phyloP scores from a whole-genome alignment of 225 moss, liverwort and hornwort genomes.

The Marchantia polymorpha region DNA sequence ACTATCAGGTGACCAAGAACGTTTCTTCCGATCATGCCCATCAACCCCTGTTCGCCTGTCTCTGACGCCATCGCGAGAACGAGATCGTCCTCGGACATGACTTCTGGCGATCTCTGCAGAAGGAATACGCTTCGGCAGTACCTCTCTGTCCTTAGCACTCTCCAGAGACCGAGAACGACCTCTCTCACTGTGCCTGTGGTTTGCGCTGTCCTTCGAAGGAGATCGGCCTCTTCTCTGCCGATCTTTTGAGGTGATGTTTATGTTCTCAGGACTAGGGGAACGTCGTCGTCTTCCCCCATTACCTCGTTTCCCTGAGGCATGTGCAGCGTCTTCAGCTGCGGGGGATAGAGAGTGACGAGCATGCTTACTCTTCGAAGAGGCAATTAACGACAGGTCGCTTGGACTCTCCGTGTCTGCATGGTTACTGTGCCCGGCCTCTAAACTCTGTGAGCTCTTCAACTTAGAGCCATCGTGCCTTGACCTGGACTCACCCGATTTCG shows the following conservation, averaged over 20 bases:
- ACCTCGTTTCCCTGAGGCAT: conserved; percentile 14
- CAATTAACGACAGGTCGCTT: conserved; percentile 8
- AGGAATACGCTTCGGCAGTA: conserved; percentile 22
- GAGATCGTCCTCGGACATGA: conserved; percentile 22
- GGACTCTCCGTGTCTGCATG: neutral
- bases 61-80: conserved; percentile 31
- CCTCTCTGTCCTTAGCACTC: conserved; percentile 20
- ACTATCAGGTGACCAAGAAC: conserved; percentile 40
- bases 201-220: conserved; percentile 48
- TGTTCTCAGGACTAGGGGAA: conserved; percentile 30
- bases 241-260: conserved; percentile 17
- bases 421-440: conserved; percentile 4
- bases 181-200: conserved; percentile 31
- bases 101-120: conserved; percentile 30
- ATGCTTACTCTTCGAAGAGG: neutral
- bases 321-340: conserved; percentile 20
- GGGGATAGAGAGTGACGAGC: conserved; percentile 27
- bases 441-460: conserved; percentile 20
- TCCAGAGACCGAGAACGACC: conserved; percentile 37
- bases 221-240: conserved; percentile 48
- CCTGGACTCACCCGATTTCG: conserved; percentile 15
- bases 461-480: conserved; percentile 19
- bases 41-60: conserved; percentile 21
- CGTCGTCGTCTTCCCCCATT: conserved; percentile 22
- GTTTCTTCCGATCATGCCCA: conserved; percentile 25